These are phyloP conservation scores for Lupinus albus DNA, from an alignment of 306 rosid species.

Conservation along the genomic window DNA sequence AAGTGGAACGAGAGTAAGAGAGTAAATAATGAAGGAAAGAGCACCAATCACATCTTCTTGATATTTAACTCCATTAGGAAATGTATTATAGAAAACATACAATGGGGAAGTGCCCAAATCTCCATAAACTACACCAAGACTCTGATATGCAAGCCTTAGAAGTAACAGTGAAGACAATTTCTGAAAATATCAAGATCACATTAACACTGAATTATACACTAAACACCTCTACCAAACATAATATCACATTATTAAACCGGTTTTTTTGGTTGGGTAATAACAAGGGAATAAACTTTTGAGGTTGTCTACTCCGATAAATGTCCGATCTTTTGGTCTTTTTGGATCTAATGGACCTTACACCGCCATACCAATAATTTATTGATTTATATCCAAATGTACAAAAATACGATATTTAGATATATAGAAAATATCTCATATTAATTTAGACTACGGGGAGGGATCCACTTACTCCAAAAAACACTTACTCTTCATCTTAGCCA, in stretches of 20 bases:
- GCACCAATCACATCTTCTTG: constrained; percentile 86
- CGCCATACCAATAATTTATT: no score
- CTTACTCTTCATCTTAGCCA: no score
- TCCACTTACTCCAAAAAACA: no score
- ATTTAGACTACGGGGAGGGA: no score
- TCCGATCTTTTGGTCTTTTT: no score
- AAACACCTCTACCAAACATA: constrained; percentile 6
- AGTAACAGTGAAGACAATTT: constrained; percentile 75
- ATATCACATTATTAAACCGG: neutral
- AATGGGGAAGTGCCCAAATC: constrained; percentile 98
- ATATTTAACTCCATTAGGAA: constrained; percentile 63
- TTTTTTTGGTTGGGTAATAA: no score
- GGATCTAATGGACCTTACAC: no score
- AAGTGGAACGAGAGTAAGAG: constrained; percentile 89
- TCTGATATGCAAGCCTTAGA: constrained; percentile 87
- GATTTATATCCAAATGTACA: no score
- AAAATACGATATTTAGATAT: no score
- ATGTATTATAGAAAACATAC: constrained; percentile 90
- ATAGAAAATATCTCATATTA: no score
- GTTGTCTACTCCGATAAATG: no score
- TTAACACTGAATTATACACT: constrained; percentile 41
- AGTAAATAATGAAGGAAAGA: constrained; percentile 91
- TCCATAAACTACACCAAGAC: constrained; percentile 97
- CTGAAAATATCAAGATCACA: constrained; percentile 52
- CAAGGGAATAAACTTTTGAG: no score